Percentiles rank a stretch among this genome's conserved stretches.
Conservation (phyloP, 257 asterid species). For the Anisodus tanguticus region DNA sequence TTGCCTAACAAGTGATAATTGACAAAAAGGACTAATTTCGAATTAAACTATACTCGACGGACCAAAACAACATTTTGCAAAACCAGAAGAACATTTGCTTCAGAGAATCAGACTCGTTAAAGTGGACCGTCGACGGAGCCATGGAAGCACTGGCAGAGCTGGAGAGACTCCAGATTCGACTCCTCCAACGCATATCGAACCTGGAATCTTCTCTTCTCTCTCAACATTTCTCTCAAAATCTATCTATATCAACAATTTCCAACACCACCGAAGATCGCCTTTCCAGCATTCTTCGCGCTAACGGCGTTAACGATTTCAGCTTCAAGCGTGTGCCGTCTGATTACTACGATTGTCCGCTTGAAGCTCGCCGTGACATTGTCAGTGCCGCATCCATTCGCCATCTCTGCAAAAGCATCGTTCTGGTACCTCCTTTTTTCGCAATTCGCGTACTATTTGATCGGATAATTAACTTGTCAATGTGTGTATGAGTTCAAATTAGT, state of each 20-base stretch:
- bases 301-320: conserved; percentile 62
- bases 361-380: conserved; percentile 71
- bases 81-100: neutral
- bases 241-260: conserved; percentile 38
- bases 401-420: conserved; percentile 89
- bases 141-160: conserved; percentile 65
- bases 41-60: neutral
- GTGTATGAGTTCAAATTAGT: neutral
- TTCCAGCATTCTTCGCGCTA: conserved; percentile 64
- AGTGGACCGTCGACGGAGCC: neutral
- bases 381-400: conserved; percentile 75
- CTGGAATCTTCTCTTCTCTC: conserved; percentile 56
- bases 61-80: neutral
- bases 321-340: conserved; percentile 78
- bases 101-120: neutral
- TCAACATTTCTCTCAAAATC: conserved; percentile 41
- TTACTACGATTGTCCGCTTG: conserved; percentile 72
- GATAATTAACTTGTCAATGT: neutral
- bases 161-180: conserved; percentile 62
- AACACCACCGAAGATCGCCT: conserved; percentile 77
- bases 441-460: neutral
- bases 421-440: conserved; percentile 53
- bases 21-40: neutral
- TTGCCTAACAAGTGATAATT: neutral
- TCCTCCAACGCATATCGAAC: conserved; percentile 64